Base-by-base conservation (phyloP, 192 early-diverging fungal species). In the Coemansia sp. region DNA sequence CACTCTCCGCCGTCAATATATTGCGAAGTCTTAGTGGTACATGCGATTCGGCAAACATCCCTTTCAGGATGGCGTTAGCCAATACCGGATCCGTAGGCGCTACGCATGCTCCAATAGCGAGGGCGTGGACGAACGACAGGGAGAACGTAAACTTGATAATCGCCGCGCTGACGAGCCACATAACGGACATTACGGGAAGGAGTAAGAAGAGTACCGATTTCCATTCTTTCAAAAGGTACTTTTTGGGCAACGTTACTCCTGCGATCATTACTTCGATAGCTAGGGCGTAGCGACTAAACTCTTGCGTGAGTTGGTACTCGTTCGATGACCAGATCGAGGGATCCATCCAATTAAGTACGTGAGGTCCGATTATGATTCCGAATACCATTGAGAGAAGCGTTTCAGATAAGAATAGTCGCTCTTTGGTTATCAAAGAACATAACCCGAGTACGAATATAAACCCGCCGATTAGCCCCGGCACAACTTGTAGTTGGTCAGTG, bases 31-130 rank as follows among this genome's bases (percentile, higher is more conserved):
- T 87, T 62, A 88, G 66, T 0, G 95, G 91, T 13, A 98, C 92
- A 74, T 95, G 90, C 44, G 90, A 88, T 71, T 97, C 95, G 20
- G 97, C 95, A 85, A 97, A 98, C 34, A 89, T 84, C 27, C 97
- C 97, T 75, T 95, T 95, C 24, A 98, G 92, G 6, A 98, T 94
- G 5, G 94, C 93, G 85, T 95, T 97, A 47, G 95, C 92, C 60
- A 98, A 80, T 57, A 97, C 95, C 0, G 96, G 96, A 76, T 98
- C 97, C 0, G 97, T 98, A 2, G 97, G 95, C 12, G 95, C 91
- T 18, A 93, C 77, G 68, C 94, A 95, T 0, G 95, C 89, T 7
- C 92, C 90, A 38, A 98, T 88, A 31, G 91, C 85, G 62, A 98
- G 76, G 1, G 91, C 83, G 33, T 93, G 89, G 16, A 93, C 52